Evolutionary conservation across 2,329 filamentous ascomycete genomes (phyloP).

Genomic region (Hypoxylon sp.): DNA sequence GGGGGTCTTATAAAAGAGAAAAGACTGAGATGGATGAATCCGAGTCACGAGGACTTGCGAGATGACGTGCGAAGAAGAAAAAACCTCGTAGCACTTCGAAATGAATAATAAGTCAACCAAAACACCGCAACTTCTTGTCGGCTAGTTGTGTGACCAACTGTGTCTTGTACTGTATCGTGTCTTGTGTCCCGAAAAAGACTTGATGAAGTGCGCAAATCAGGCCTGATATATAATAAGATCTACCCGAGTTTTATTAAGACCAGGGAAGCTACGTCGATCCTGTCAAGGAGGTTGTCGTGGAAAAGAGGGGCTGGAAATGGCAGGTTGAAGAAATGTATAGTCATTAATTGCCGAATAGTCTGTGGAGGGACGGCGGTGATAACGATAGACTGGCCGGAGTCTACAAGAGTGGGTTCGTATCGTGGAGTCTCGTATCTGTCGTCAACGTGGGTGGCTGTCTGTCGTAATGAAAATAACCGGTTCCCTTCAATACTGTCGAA

Average conservation of each 20-base stretch:
- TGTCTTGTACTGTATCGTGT: slow-evolving; percentile 42
- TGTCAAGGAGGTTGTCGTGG: slow-evolving; percentile 45
- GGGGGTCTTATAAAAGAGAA: slow-evolving; percentile 35
- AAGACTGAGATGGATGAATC: slow-evolving; percentile 16
- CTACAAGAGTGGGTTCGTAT: slow-evolving; percentile 49
- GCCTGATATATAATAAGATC: slow-evolving; percentile 48
- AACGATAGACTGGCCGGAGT: slow-evolving; percentile 53
- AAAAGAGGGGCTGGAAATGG: slow-evolving; percentile 44
- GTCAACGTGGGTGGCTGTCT: slow-evolving; percentile 44
- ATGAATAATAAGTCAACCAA: slow-evolving; percentile 42
- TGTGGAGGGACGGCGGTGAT: slow-evolving; percentile 44
- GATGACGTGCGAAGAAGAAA: slow-evolving; percentile 40
- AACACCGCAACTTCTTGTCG: slow-evolving; percentile 43
- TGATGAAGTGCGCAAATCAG: slow-evolving; percentile 29
- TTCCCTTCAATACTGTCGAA: slow-evolving; percentile 48
- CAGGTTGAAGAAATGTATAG: slow-evolving; percentile 47
- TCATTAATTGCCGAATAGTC: slow-evolving; percentile 51
- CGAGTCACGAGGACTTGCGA: slow-evolving; percentile 45
- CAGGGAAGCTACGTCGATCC: slow-evolving; percentile 44
- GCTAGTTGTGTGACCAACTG: slow-evolving; percentile 47
- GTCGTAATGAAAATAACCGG: slow-evolving; percentile 47
- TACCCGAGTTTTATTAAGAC: slow-evolving; percentile 44
- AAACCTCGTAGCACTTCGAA: slow-evolving; percentile 44
- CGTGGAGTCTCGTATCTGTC: slow-evolving; percentile 50
- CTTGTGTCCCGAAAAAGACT: slow-evolving; percentile 35